These are phyloP conservation scores for Beauveria sp. DNA, from an alignment of 2,329 filamentous ascomycete species.

Conservation along the genomic window DNA sequence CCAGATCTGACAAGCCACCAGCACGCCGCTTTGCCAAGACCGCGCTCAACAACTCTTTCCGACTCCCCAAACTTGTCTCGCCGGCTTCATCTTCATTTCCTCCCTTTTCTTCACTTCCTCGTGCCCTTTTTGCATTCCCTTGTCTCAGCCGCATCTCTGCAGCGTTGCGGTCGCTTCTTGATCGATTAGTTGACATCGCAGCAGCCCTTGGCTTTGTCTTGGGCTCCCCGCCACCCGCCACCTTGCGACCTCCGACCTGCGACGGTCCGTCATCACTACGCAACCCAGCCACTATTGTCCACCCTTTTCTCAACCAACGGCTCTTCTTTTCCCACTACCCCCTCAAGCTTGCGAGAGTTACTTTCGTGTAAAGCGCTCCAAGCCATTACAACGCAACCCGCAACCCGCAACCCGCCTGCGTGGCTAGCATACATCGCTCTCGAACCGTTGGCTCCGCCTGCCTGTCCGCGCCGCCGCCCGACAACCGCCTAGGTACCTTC, in stretches of 20 bases:
- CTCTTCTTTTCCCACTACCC: background rate
- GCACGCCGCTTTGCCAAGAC: conserved; percentile 5
- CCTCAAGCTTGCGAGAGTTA: background rate
- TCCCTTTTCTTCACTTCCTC: background rate
- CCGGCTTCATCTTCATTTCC: background rate
- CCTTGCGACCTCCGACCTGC: background rate
- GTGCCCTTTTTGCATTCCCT: background rate
- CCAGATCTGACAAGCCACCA: conserved; percentile 6
- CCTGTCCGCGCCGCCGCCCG: background rate
- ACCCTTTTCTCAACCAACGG: background rate
- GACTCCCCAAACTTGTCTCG: background rate
- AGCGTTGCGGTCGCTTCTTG: background rate
- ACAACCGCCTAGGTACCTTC: background rate
- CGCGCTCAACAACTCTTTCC: conserved; percentile 6
- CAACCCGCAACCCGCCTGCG: background rate
- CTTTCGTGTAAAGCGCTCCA: background rate
- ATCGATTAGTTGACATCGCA: background rate
- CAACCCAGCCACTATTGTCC: background rate
- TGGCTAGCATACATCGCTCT: background rate
- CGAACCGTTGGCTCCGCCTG: background rate
- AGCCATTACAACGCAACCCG: background rate
- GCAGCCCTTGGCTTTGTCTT: background rate
- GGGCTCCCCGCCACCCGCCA: background rate
- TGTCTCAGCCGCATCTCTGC: background rate
- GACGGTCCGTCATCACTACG: conserved; percentile 5